phyloP scores from a whole-genome alignment of 2,329 filamentous ascomycete genomes.

The Aspergillus fijiensis region DNA sequence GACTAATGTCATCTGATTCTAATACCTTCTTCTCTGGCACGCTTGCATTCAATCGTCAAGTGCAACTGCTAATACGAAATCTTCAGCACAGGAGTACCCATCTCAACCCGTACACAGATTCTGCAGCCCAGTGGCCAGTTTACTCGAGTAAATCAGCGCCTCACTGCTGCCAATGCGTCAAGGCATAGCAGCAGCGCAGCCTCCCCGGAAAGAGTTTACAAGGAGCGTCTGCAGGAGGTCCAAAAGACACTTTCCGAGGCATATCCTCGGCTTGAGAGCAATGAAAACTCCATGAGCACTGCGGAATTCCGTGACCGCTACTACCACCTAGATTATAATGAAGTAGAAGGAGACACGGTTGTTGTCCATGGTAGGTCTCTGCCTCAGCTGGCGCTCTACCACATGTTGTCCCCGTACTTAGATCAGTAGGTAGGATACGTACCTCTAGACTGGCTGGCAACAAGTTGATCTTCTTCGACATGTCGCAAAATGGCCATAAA shows the following conservation, averaged over 20 bases:
- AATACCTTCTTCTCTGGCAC: background rate
- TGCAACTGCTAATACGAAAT: slow-evolving; percentile 24
- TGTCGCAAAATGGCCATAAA: slow-evolving; percentile 69
- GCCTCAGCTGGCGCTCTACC: slow-evolving; percentile 19
- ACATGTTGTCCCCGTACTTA: slow-evolving; percentile 36
- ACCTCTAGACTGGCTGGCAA: slow-evolving; percentile 70
- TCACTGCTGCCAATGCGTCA: slow-evolving; percentile 9
- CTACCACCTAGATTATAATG: slow-evolving; percentile 36
- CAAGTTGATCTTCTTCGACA: slow-evolving; percentile 80
- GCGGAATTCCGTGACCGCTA: slow-evolving; percentile 41
- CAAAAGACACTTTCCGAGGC: slow-evolving; percentile 34
- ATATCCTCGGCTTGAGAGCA: slow-evolving; percentile 40
- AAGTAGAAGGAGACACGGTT: slow-evolving; percentile 42
- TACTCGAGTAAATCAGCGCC: slow-evolving; percentile 9
- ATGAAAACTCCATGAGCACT: slow-evolving; percentile 33
- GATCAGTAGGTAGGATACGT: slow-evolving; percentile 67
- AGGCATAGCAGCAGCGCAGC: slow-evolving; percentile 29
- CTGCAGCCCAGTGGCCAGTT: slow-evolving; percentile 6
- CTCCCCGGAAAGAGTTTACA: slow-evolving; percentile 35
- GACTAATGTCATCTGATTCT: slow-evolving; percentile 22
- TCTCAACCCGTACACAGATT: slow-evolving; percentile 11
- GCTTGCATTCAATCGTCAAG: background rate
- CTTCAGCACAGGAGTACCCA: slow-evolving; percentile 27
- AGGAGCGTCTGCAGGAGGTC: slow-evolving; percentile 40
- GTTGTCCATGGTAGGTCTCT: slow-evolving; percentile 45